Conservation (phyloP, 495 filamentous ascomycete genomes). For the Neohortaea acidophila region DNA sequence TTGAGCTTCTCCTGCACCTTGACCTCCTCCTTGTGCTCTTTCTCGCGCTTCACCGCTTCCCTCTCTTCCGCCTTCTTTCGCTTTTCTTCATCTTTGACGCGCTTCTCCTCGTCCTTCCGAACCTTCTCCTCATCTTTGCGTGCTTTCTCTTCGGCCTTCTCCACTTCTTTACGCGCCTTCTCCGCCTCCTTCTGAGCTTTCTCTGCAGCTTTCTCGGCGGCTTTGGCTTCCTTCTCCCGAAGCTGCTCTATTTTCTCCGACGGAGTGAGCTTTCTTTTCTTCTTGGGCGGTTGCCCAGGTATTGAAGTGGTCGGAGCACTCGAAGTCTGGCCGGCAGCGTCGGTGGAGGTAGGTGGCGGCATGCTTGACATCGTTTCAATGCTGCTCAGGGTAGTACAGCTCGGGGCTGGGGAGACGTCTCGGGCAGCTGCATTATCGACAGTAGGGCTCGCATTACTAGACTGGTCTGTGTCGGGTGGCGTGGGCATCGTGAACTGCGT, state of each 20-base stretch:
- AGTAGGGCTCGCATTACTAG: slow-evolving; percentile 18
- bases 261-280: slow-evolving; percentile 28
- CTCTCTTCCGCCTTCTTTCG: slow-evolving; percentile 24
- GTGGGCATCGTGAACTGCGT: slow-evolving; percentile 80
- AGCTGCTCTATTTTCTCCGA: slow-evolving; percentile 33
- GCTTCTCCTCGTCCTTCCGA: slow-evolving; percentile 26
- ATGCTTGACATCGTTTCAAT: background rate
- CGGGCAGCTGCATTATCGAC: slow-evolving; percentile 5
- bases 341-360: background rate
- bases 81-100: slow-evolving; percentile 27
- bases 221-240: slow-evolving; percentile 40
- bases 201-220: slow-evolving; percentile 25
- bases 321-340: background rate
- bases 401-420: slow-evolving; percentile 12
- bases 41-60: slow-evolving; percentile 34
- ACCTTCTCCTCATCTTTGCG: slow-evolving; percentile 19
- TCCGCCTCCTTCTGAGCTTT: slow-evolving; percentile 27
- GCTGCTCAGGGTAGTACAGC: slow-evolving; percentile 15
- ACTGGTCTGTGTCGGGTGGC: slow-evolving; percentile 20
- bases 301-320: background rate
- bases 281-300: slow-evolving; percentile 15
- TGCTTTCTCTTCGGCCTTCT: slow-evolving; percentile 30
- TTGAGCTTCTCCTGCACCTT: slow-evolving; percentile 54
- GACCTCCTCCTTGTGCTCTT: slow-evolving; percentile 36
- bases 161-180: slow-evolving; percentile 25